Evolutionary conservation across 1,139 yeast species (phyloP).

Genomic region (Geotrichum reessii): DNA sequence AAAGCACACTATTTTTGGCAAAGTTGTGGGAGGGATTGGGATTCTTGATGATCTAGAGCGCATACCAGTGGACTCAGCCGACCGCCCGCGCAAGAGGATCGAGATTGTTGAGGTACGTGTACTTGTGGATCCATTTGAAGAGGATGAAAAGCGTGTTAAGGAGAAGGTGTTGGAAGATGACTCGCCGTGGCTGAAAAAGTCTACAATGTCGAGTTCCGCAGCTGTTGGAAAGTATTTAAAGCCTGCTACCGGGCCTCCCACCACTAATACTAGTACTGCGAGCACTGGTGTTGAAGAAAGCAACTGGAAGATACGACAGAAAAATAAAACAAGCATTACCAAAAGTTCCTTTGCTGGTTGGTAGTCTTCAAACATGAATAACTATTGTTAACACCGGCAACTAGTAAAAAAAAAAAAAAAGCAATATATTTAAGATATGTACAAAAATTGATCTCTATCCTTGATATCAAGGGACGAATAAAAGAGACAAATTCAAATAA

Average conservation of each 20-base stretch:
- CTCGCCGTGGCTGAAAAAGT: slow-evolving; percentile 26
- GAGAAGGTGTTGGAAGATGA: slow-evolving; percentile 22
- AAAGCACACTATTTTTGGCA: slow-evolving; percentile 75
- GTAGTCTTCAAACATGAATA: slow-evolving; percentile 18
- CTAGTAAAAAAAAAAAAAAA: background rate
- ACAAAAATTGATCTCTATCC: slow-evolving; percentile 4
- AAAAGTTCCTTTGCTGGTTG: slow-evolving; percentile 29
- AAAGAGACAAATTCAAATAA: background rate
- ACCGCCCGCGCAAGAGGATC: slow-evolving; percentile 37
- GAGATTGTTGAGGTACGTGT: slow-evolving; percentile 54
- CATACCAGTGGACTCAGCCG: slow-evolving; percentile 28
- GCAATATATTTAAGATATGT: slow-evolving; percentile 3
- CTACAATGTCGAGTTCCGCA: slow-evolving; percentile 5
- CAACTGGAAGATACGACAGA: slow-evolving; percentile 15
- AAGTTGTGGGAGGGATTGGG: slow-evolving; percentile 70
- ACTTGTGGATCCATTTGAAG: slow-evolving; percentile 68
- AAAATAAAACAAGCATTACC: slow-evolving; percentile 22
- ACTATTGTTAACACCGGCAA: background rate
- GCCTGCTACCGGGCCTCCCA: background rate
- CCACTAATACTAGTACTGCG: background rate
- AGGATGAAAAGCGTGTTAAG: slow-evolving; percentile 15
- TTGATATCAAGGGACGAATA: background rate
- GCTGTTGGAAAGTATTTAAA: slow-evolving; percentile 17
- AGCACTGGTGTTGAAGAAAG: slow-evolving; percentile 12
- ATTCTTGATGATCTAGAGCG: slow-evolving; percentile 67